A percentile compares a stretch with the other conserved stretches of the same genome.
Conservation (phyloP, 257 asterid species). For the Solanum corneliomulleri region DNA sequence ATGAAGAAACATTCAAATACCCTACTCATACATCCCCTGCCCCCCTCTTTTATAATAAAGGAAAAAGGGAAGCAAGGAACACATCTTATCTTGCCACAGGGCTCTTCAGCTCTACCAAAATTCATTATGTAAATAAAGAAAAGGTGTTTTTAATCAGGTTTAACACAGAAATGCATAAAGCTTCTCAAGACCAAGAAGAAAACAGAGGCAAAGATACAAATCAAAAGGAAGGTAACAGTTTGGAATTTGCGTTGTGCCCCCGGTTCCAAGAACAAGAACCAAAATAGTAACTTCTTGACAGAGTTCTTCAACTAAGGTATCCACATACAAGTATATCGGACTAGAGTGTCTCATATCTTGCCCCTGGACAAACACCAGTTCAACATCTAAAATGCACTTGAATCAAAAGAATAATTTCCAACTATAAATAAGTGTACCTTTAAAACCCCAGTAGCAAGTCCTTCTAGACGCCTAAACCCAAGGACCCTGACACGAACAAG, state of each 20-base stretch:
- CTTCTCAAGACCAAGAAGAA: background rate
- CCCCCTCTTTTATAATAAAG: background rate
- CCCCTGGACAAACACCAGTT: background rate
- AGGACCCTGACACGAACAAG: conserved; percentile 68
- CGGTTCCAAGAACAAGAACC: background rate
- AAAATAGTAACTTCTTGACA: background rate
- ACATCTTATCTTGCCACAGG: background rate
- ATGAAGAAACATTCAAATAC: background rate
- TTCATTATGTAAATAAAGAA: background rate
- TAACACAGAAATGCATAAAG: background rate
- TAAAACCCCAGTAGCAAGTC: conserved; percentile 73
- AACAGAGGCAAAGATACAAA: background rate
- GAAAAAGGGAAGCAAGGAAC: background rate
- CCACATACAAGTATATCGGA: background rate
- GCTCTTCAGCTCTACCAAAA: background rate
- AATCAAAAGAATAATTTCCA: background rate
- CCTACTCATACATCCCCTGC: background rate
- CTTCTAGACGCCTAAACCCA: conserved; percentile 88
- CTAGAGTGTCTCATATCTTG: background rate
- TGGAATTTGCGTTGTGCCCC: background rate
- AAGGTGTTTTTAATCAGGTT: background rate
- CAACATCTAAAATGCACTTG: background rate
- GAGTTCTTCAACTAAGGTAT: background rate
- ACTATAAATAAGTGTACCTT: conserved; percentile 37
- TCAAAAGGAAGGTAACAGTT: background rate